Evolutionary conservation across 257 asterid species (phyloP), one percentile per base, ranked within the genome.

Genomic region (Fraxinus pennsylvanica): DNA sequence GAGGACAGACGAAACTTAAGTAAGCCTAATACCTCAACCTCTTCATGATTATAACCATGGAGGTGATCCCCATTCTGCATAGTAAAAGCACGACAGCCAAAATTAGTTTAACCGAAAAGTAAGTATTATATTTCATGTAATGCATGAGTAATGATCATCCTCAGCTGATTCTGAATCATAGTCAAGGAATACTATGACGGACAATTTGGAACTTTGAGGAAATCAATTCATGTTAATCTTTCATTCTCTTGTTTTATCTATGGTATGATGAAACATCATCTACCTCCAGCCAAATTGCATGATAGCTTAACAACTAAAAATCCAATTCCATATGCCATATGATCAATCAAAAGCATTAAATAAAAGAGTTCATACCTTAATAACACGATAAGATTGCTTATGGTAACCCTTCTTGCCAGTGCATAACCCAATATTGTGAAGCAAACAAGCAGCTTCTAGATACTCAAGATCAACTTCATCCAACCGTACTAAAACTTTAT

Each of bases 371-470:
- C 83, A 47, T 84, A 92, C 97, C 91, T 76, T 30, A 73, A 90
- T 83, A 68, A 90, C 72, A 21, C 39, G 89, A 81, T 83, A 87
- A 47, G 96, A 89, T 66, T 88, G 91, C 85, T 91, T 93, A 74
- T 89, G 97, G 81, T 93, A 91, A 70, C 90, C 94, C 88, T 93
- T 93, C 82, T 93, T 91, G 75, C 94, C 94, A 78, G 87, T 80
- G 74, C 45, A 83, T 54, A 90, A 39, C 79, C 97, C 97, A 81
- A 93, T 82, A 78, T 85, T 88, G 77, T 93, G 94, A 74, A 93
- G 97, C 85, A 91, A 90, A 88, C 94, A 50, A 90, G 97, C 97
- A 83, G 97, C 97, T 78, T 88, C 90, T 35, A 93, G 93, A 87
- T 84, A 91, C 82, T 93, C 97, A 81, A 93, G 90, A 80, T 91